phyloP scores from a whole-genome alignment of 2,329 filamentous ascomycete species.

The Talaromyces sp. region DNA sequence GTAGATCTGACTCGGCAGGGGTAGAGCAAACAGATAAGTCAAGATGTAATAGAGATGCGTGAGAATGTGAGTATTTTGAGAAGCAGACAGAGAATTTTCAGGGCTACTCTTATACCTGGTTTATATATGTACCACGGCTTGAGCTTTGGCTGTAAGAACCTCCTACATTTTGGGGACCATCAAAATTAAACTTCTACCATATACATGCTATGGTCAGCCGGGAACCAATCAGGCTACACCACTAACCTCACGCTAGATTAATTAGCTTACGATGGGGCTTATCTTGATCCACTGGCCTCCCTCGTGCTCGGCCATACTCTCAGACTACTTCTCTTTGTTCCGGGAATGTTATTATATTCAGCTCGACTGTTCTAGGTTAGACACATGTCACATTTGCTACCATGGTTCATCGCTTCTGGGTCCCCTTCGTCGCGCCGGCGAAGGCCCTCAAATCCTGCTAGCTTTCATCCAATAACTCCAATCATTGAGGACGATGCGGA shows the following conservation, averaged over 20 bases:
- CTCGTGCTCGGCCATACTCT: not conserved
- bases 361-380: not conserved
- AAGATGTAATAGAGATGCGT: not conserved
- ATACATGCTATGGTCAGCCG: not conserved
- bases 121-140: not conserved
- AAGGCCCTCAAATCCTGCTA: not conserved
- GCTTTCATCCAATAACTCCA: not conserved
- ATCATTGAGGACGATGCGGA: not conserved
- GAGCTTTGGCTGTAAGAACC: not conserved
- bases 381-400: not conserved
- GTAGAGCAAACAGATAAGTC: not conserved
- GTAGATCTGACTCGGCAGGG: not conserved
- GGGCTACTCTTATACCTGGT: not conserved
- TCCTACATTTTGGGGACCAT: not conserved
- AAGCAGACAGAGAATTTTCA: not conserved
- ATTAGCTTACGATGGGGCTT: not conserved
- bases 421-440: not conserved
- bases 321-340: not conserved
- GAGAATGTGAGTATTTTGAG: not conserved
- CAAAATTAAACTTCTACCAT: not conserved
- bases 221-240: not conserved
- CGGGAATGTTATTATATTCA: not conserved
- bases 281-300: not conserved
- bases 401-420: not conserved
- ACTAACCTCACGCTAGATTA: not conserved